Evolutionary conservation across 768 basidiomycete species (phyloP).

Genomic region (Candolleomyces efflorescens): DNA sequence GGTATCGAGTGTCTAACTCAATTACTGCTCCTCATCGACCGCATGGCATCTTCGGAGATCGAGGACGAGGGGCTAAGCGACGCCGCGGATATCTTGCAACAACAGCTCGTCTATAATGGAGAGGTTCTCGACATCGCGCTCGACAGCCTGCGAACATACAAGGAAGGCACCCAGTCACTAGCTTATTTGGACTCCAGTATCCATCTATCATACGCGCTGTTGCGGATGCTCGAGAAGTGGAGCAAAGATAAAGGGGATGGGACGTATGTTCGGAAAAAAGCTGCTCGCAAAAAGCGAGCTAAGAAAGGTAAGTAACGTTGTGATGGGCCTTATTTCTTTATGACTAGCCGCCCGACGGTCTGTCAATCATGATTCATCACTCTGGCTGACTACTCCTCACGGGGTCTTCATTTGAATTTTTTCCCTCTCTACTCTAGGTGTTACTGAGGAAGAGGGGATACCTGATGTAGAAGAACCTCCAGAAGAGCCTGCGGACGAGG

Average conservation of each 20-base stretch:
- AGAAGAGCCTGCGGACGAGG: slow-evolving; percentile 57
- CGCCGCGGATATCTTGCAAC: slow-evolving; percentile 75
- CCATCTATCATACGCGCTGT: slow-evolving; percentile 76
- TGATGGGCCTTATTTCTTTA: too few species aligned
- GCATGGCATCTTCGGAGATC: slow-evolving; percentile 59
- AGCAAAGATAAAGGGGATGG: slow-evolving; percentile 65
- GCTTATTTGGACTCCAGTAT: slow-evolving; percentile 87
- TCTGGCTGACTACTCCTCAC: slow-evolving; percentile 1
- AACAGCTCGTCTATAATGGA: slow-evolving; percentile 93
- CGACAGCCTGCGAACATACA: slow-evolving; percentile 73
- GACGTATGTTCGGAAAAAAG: slow-evolving; percentile 74
- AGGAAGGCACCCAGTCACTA: slow-evolving; percentile 70
- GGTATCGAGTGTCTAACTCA: slow-evolving; percentile 94
- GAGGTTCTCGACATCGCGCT: slow-evolving; percentile 88
- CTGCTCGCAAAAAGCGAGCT: slow-evolving; percentile 45
- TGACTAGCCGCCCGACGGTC: too few species aligned
- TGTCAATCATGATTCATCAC: background rate
- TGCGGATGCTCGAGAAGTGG: slow-evolving; percentile 88
- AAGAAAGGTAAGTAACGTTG: slow-evolving; percentile 31
- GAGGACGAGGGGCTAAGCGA: slow-evolving; percentile 54
- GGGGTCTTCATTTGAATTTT: background rate
- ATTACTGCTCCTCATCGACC: slow-evolving; percentile 82
- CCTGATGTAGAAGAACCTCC: slow-evolving; percentile 59
- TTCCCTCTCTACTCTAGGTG: slow-evolving; percentile 22
- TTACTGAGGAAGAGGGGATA: slow-evolving; percentile 56